phyloP scores from a whole-genome alignment of 768 basidiomycete species.

The Panaeolus papilionaceus region DNA sequence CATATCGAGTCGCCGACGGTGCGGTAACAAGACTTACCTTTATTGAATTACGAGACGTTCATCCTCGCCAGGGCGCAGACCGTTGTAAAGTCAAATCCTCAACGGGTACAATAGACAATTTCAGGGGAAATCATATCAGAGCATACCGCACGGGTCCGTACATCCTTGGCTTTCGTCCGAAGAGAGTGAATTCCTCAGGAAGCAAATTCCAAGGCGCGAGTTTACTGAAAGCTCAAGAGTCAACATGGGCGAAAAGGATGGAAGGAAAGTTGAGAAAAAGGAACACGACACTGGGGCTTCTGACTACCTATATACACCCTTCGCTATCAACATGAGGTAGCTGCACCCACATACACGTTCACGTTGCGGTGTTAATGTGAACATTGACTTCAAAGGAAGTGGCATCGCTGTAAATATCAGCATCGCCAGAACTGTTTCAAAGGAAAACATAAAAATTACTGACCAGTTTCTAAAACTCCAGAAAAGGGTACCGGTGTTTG shows the following conservation, averaged over 20 bases:
- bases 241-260: conserved; percentile 9
- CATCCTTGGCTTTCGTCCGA: background rate
- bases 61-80: background rate
- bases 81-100: conserved; percentile 1
- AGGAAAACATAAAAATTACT: background rate
- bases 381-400: background rate
- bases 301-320: conserved; percentile 11
- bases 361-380: conserved; percentile 11
- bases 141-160: background rate
- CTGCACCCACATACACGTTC: conserved; percentile 13
- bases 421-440: background rate
- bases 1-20: background rate
- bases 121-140: conserved; percentile 2
- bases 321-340: conserved; percentile 14
- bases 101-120: conserved; percentile 1
- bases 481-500: background rate
- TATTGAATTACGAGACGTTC: conserved; percentile 13
- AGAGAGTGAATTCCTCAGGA: background rate
- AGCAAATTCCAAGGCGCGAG: background rate
- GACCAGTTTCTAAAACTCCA: background rate
- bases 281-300: background rate
- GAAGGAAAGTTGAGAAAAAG: conserved; percentile 1
- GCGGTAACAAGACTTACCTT: conserved; percentile 7
- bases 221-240: conserved; percentile 2
- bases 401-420: background rate